phyloP scores from a whole-genome alignment of 2,329 filamentous ascomycete species.

The Geosmithia flava region DNA sequence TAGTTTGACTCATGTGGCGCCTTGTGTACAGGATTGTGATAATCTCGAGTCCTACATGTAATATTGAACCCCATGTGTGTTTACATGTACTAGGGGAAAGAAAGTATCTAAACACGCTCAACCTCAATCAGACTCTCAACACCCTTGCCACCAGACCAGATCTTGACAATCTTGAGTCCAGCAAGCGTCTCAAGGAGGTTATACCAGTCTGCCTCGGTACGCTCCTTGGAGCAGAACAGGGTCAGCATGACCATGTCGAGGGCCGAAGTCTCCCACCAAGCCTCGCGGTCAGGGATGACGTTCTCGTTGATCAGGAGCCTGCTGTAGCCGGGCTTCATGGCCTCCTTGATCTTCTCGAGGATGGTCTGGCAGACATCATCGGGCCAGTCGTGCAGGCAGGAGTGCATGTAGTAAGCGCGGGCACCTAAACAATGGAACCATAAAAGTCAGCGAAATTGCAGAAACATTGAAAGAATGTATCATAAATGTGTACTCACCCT shows the following conservation, averaged over 20 bases:
- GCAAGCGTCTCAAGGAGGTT: conserved; percentile 5
- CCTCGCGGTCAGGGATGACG: conserved; percentile 15
- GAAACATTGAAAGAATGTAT: too few relatives aligned
- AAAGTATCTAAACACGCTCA: conserved; percentile 1
- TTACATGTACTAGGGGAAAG: too few relatives aligned
- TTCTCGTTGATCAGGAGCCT: conserved; percentile 19
- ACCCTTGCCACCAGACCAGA: conserved; percentile 6
- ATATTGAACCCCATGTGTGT: too few relatives aligned
- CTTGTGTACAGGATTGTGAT: too few relatives aligned
- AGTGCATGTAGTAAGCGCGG: conserved; percentile 26
- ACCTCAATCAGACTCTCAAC: conserved; percentile 9
- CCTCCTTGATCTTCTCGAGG: conserved; percentile 12
- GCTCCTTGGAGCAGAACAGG: conserved; percentile 7
- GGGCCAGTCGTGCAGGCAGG: conserved; percentile 26
- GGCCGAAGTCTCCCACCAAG: conserved; percentile 13
- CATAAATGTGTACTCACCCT: conserved; percentile 11
- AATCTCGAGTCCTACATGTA: too few relatives aligned
- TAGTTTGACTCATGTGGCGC: too few relatives aligned
- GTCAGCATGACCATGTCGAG: conserved; percentile 18
- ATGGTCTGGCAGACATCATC: conserved; percentile 17
- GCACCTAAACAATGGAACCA: conserved; percentile 11
- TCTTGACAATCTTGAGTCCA: conserved; percentile 9
- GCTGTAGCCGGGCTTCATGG: conserved; percentile 20
- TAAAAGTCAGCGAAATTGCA: neutral
- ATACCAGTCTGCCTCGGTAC: conserved; percentile 8